phyloP scores from a whole-genome alignment of 768 basidiomycete species.

The Pulveroboletus ravenelii region DNA sequence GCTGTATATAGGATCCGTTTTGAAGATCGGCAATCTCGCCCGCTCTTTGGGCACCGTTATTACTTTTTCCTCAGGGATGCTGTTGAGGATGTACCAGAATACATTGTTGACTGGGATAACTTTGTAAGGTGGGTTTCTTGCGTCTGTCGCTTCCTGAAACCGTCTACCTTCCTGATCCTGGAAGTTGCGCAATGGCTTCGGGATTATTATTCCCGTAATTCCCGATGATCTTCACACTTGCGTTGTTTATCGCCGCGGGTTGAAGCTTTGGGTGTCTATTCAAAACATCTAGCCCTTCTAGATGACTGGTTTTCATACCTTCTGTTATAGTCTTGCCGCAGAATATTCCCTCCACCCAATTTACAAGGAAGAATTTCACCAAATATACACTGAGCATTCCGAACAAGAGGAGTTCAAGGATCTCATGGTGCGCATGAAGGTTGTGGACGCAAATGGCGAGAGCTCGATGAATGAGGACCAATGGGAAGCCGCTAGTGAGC shows the following conservation, averaged over 20 bases:
- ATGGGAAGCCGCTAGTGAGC: slow-evolving; percentile 98
- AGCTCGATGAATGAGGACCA: slow-evolving; percentile 93
- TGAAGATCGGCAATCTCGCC: slow-evolving; percentile 57
- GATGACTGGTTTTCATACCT: slow-evolving; percentile 11
- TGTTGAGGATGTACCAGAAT: slow-evolving; percentile 96
- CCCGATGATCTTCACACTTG: neutral
- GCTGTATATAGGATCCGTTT: slow-evolving; percentile 86
- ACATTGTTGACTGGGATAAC: slow-evolving; percentile 92
- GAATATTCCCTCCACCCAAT: slow-evolving; percentile 71
- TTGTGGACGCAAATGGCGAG: slow-evolving; percentile 79
- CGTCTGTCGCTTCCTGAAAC: neutral
- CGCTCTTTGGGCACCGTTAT: slow-evolving; percentile 86
- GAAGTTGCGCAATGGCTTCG: neutral
- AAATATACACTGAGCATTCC: slow-evolving; percentile 79
- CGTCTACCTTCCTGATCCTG: neutral
- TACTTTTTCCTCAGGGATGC: slow-evolving; percentile 92
- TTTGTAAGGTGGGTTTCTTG: slow-evolving; percentile 65
- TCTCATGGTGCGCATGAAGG: slow-evolving; percentile 88
- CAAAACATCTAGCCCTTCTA: neutral
- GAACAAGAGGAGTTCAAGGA: slow-evolving; percentile 75
- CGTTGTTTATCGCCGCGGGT: neutral
- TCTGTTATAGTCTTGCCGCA: slow-evolving; percentile 62
- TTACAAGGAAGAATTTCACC: slow-evolving; percentile 88
- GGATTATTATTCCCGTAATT: neutral
- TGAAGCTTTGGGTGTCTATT: neutral